These are phyloP conservation scores for Lecanicillium sp. DNA, from an alignment of 2,329 filamentous ascomycete genomes.

Conservation along the genomic window DNA sequence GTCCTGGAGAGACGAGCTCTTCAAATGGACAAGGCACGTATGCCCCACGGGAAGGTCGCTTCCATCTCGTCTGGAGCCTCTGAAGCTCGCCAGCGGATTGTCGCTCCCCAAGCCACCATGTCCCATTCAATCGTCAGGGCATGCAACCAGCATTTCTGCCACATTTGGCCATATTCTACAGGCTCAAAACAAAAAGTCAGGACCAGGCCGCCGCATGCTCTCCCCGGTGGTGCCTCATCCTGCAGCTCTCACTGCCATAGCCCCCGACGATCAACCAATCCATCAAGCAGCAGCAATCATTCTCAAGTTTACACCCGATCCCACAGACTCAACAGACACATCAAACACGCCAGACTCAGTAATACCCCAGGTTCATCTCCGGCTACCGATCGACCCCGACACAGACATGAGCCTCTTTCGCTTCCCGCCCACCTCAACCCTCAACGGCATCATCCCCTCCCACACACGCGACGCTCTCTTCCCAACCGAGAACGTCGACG, in stretches of 20 bases:
- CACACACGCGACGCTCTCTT: constrained; percentile 34
- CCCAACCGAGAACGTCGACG: constrained; percentile 37
- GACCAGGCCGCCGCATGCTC: constrained; percentile 27
- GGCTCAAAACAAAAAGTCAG: constrained; percentile 11
- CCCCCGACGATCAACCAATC: constrained; percentile 20
- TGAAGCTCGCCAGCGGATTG: constrained; percentile 3
- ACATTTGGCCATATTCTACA: constrained; percentile 46
- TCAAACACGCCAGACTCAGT: not conserved
- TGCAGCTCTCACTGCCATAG: constrained; percentile 29
- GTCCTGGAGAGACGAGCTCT: constrained; percentile 26
- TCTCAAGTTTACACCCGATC: constrained; percentile 36
- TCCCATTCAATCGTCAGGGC: not conserved
- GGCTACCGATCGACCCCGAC: constrained; percentile 21
- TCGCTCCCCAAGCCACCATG: not conserved
- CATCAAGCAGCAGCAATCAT: constrained; percentile 27
- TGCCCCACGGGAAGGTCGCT: constrained; percentile 10
- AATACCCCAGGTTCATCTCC: constrained; percentile 19
- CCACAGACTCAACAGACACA: not conserved
- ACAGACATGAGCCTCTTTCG: constrained; percentile 18
- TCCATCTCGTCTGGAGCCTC: not conserved
- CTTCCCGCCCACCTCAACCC: constrained; percentile 20
- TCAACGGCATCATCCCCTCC: constrained; percentile 21
- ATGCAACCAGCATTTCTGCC: constrained; percentile 12
- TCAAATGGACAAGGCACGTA: constrained; percentile 22
- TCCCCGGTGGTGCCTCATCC: constrained; percentile 39